These are phyloP conservation scores for Neurospora sp. DNA, from an alignment of 495 filamentous ascomycete genomes.

Conservation along the genomic window DNA sequence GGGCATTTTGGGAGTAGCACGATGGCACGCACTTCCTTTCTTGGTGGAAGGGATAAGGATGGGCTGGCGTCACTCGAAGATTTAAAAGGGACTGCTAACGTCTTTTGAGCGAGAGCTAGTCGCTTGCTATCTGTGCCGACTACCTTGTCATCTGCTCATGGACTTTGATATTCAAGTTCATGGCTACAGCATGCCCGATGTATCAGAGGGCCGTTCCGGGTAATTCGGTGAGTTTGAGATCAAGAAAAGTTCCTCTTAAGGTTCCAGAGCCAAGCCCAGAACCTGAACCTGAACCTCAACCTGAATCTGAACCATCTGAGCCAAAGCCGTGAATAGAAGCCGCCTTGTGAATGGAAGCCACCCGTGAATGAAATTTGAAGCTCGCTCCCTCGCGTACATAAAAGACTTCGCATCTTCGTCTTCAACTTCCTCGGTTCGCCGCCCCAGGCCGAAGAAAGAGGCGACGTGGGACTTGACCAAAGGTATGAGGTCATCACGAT, in stretches of 20 bases:
- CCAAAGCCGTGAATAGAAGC: neutral
- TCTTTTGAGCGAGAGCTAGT: neutral
- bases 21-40: neutral
- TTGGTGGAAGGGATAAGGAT: neutral
- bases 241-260: neutral
- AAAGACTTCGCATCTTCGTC: neutral
- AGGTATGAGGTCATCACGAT: neutral
- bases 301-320: neutral
- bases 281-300: neutral
- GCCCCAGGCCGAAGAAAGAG: neutral
- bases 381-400: neutral
- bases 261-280: neutral
- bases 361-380: neutral
- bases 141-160: neutral
- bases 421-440: neutral
- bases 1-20: neutral
- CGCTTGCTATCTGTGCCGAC: neutral
- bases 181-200: neutral
- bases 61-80: neutral
- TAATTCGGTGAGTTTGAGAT: neutral
- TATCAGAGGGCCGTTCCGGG: neutral
- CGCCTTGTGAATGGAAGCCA: neutral
- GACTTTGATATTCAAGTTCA: neutral
- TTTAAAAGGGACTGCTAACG: neutral
- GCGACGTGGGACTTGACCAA: neutral